These are phyloP conservation scores for Plantago ovata DNA, from an alignment of 257 asterid species.

Conservation along the genomic window DNA sequence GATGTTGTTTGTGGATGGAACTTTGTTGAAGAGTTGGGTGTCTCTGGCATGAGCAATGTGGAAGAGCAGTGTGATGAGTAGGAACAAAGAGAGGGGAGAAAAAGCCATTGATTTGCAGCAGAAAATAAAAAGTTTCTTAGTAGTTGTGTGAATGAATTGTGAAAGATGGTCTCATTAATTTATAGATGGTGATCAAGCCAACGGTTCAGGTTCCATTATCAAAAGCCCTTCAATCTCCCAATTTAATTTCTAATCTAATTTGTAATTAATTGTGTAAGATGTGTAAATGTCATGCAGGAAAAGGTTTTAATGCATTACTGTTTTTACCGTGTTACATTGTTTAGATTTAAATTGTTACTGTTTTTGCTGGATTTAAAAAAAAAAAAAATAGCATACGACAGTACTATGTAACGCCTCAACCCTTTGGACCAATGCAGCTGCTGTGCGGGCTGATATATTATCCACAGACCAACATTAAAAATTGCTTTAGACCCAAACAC, in stretches of 20 bases:
- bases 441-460: no score
- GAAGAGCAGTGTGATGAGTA: conserved; percentile 42
- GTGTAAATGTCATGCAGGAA: no score
- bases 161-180: not conserved
- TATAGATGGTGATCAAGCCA: conserved; percentile 29
- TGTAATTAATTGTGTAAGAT: no score
- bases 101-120: conserved; percentile 42
- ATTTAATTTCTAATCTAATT: not conserved
- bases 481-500: no score
- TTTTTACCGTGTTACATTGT: no score
- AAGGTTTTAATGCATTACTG: no score
- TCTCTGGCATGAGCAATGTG: conserved; percentile 59
- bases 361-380: no score
- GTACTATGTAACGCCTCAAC: no score
- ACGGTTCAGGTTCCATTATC: not conserved
- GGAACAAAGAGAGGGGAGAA: conserved; percentile 32
- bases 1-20: conserved; percentile 32
- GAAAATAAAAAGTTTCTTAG: not conserved
- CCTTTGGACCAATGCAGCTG: no score
- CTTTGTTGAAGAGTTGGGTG: conserved; percentile 71
- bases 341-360: no score
- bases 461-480: no score
- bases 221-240: not conserved
- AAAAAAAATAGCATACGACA: no score
- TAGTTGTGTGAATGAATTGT: conserved; percentile 2